These are phyloP conservation scores for Colletotrichum kahawae DNA, from an alignment of 2,329 filamentous ascomycete genomes.

Conservation along the genomic window DNA sequence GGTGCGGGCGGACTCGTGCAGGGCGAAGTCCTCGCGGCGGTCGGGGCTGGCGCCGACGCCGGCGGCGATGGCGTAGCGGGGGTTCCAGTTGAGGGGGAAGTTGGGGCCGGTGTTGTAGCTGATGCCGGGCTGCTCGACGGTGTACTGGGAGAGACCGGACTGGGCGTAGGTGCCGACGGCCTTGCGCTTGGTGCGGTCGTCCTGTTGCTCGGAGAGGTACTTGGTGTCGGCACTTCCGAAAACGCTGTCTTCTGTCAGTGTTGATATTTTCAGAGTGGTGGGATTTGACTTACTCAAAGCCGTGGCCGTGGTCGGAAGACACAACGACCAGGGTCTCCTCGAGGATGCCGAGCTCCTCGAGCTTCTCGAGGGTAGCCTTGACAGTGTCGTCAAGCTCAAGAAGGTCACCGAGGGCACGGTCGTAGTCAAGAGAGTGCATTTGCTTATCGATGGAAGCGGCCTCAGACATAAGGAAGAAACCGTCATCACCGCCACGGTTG, in stretches of 20 bases:
- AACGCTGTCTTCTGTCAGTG: conserved; percentile 47
- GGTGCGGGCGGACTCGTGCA: conserved; percentile 68
- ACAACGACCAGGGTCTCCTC: conserved; percentile 81
- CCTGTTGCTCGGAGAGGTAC: conserved; percentile 70
- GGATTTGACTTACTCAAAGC: conserved; percentile 65
- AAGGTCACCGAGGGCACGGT: conserved; percentile 83
- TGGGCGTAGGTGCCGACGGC: conserved; percentile 77
- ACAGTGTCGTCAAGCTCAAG: conserved; percentile 87
- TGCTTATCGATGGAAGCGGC: conserved; percentile 88
- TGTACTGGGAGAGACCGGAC: conserved; percentile 80
- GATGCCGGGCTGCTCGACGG: conserved; percentile 58
- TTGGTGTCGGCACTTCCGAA: conserved; percentile 82
- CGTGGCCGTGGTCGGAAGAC: conserved; percentile 88
- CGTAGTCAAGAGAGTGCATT: conserved; percentile 87
- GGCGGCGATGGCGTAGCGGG: conserved; percentile 79
- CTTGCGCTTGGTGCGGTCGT: conserved; percentile 74
- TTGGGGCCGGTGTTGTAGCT: conserved; percentile 75
- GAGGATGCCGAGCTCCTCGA: conserved; percentile 68
- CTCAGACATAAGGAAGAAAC: conserved; percentile 89
- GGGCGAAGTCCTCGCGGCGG: conserved; percentile 75
- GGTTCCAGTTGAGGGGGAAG: conserved; percentile 87
- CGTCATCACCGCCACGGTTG: conserved; percentile 67
- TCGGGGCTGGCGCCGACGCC: conserved; percentile 77
- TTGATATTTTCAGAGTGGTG: accelerated
- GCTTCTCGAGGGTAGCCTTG: conserved; percentile 73